Evolutionary conservation across 2,329 filamentous ascomycete genomes (phyloP).

Genomic region (Annulohypoxylon truncatum): DNA sequence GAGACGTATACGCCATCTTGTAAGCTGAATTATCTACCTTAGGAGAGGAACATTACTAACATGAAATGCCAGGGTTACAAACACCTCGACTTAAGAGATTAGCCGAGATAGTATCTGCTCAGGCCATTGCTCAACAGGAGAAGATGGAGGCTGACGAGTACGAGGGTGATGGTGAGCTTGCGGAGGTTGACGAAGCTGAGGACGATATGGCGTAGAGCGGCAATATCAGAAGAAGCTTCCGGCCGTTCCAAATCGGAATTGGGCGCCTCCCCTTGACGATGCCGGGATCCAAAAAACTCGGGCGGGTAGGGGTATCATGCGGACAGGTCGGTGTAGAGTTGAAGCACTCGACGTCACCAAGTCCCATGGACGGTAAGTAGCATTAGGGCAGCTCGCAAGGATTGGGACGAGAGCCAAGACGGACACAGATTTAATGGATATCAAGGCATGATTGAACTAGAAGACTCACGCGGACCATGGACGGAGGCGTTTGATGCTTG

Average conservation of each 20-base stretch:
- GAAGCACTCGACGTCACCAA: constrained; percentile 9
- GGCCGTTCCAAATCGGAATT: constrained; percentile 38
- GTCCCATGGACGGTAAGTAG: constrained; percentile 10
- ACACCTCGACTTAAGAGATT: constrained; percentile 93
- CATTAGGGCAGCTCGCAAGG: constrained; percentile 4
- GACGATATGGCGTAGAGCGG: constrained; percentile 51
- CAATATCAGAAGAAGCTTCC: constrained; percentile 34
- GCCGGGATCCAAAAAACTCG: constrained; percentile 2
- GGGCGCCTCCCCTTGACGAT: constrained; percentile 30
- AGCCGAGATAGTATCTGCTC: constrained; percentile 97
- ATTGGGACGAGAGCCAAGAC: constrained; percentile 34
- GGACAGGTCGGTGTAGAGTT: constrained; percentile 13
- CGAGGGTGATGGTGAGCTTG: constrained; percentile 59
- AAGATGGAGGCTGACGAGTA: constrained; percentile 68
- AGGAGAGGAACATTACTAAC: constrained; percentile 18
- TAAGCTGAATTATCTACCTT: constrained; percentile 60
- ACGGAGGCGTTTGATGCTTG: constrained; percentile 38
- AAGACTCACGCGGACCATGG: constrained; percentile 44
- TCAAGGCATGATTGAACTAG: constrained; percentile 50
- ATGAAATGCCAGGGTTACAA: constrained; percentile 79
- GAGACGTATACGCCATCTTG: constrained; percentile 99
- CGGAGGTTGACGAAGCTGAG: constrained; percentile 62
- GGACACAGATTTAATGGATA: constrained; percentile 46
- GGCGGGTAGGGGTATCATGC: constrained; percentile 16
- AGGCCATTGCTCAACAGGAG: constrained; percentile 95